A percentile compares a stretch with the other conserved stretches of the same genome.
Conservation (phyloP, 108 stramenopile species). For the Pseudonitzschia multistriata region DNA sequence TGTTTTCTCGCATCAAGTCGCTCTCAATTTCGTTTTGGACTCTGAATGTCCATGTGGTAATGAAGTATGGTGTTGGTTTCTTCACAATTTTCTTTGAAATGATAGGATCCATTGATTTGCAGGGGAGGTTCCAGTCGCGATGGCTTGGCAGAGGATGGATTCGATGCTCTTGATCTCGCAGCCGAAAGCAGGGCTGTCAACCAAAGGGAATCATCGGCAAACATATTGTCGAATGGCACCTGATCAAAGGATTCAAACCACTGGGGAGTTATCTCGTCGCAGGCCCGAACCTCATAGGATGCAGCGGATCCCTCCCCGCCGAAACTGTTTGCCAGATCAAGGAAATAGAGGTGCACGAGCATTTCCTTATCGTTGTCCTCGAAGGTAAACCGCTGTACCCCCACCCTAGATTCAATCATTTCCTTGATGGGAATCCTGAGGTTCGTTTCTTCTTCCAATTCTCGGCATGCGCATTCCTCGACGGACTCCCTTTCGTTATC, state of each 20-base stretch:
- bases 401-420: constrained; percentile 56
- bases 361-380: constrained; percentile 54
- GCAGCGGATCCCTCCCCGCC: too few relatives aligned
- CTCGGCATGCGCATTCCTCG: constrained; percentile 54
- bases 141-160: neutral
- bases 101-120: constrained; percentile 65
- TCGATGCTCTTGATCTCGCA: too few relatives aligned
- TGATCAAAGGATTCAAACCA: constrained; percentile 60
- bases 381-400: constrained; percentile 61
- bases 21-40: too few relatives aligned
- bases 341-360: constrained; percentile 65
- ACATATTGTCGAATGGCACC: constrained; percentile 75
- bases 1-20: too few relatives aligned
- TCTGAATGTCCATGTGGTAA: constrained; percentile 47
- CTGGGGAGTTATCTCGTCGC: constrained; percentile 73
- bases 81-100: constrained; percentile 55
- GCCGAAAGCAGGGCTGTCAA: constrained; percentile 46
- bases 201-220: constrained; percentile 83
- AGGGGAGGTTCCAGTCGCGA: neutral
- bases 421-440: constrained; percentile 38
- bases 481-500: neutral
- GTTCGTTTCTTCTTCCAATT: constrained; percentile 68
- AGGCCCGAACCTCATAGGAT: constrained; percentile 44
- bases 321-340: constrained; percentile 32
- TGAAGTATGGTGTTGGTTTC: constrained; percentile 63